These are phyloP conservation scores for Rhodomyrtus tomentosa DNA, from an alignment of 345 rosid species.

Conservation along the genomic window DNA sequence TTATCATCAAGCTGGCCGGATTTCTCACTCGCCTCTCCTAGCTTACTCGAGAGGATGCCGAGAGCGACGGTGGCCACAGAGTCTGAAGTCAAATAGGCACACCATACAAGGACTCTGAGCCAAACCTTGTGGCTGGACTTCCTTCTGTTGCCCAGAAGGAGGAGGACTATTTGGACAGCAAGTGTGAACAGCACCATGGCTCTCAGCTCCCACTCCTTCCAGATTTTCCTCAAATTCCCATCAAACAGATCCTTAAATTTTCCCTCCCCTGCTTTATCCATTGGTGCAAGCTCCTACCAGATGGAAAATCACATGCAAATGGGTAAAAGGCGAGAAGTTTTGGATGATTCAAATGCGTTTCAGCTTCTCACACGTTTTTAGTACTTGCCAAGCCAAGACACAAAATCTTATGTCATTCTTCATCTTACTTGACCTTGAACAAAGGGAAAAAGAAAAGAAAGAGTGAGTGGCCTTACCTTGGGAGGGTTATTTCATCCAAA, in stretches of 20 bases:
- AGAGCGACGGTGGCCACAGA: not conserved
- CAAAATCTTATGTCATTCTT: too few relatives aligned
- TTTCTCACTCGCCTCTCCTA: not conserved
- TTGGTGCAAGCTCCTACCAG: too few relatives aligned
- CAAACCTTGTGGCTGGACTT: not conserved
- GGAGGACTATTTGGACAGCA: not conserved
- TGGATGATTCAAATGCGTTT: too few relatives aligned
- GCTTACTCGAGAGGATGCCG: not conserved
- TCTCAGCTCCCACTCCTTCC: not conserved
- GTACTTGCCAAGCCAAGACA: too few relatives aligned
- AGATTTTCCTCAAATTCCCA: not conserved
- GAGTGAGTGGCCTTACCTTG: too few relatives aligned
- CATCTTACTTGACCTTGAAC: too few relatives aligned
- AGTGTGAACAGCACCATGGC: not conserved
- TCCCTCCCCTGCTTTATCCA: too few relatives aligned
- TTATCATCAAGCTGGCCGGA: not conserved
- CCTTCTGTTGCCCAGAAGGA: not conserved
- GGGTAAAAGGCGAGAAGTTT: too few relatives aligned
- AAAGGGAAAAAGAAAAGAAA: too few relatives aligned
- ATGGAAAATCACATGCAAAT: too few relatives aligned
- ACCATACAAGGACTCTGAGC: not conserved
- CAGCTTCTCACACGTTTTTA: too few relatives aligned
- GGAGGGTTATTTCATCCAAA: too few relatives aligned
- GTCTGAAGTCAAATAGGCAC: not conserved
- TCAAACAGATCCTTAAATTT: not conserved